phyloP scores from a whole-genome alignment of 108 stramenopile genomes.

The Cyclotella cryptica region DNA sequence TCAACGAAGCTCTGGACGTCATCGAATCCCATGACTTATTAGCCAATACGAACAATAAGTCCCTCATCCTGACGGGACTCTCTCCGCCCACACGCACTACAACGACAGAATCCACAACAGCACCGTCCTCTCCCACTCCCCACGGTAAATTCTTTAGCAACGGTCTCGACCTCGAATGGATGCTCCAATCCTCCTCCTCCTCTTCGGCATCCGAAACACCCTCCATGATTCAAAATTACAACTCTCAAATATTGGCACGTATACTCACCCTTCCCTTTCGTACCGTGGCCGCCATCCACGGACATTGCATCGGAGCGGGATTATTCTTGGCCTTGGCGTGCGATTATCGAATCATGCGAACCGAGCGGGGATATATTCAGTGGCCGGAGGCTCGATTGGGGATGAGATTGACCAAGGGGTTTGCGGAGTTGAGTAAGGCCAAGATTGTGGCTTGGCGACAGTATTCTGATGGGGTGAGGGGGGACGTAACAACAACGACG shows the following conservation, averaged over 20 bases:
- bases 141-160: slow-evolving; percentile 69
- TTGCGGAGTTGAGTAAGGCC: slow-evolving; percentile 69
- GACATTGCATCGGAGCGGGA: slow-evolving; percentile 74
- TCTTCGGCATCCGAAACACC: slow-evolving; percentile 11
- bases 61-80: slow-evolving; percentile 44
- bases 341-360: slow-evolving; percentile 71
- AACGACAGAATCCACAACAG: not conserved
- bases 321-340: slow-evolving; percentile 68
- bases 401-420: slow-evolving; percentile 69
- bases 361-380: slow-evolving; percentile 57
- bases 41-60: slow-evolving; percentile 38
- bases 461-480: not conserved
- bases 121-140: not conserved
- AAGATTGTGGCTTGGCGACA: slow-evolving; percentile 41
- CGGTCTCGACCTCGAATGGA: slow-evolving; percentile 68
- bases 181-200: slow-evolving; percentile 24
- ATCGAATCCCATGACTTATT: slow-evolving; percentile 42
- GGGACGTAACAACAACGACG: not conserved
- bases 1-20: slow-evolving; percentile 32
- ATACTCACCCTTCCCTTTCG: slow-evolving; percentile 59
- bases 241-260: slow-evolving; percentile 54
- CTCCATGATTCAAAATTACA: slow-evolving; percentile 49
- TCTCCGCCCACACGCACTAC: not conserved
- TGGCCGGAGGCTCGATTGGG: slow-evolving; percentile 70
- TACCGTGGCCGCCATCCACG: slow-evolving; percentile 73